Evolutionary conservation across 495 filamentous ascomycete genomes (phyloP).

Genomic region (Tuber microsphaerosporum): DNA sequence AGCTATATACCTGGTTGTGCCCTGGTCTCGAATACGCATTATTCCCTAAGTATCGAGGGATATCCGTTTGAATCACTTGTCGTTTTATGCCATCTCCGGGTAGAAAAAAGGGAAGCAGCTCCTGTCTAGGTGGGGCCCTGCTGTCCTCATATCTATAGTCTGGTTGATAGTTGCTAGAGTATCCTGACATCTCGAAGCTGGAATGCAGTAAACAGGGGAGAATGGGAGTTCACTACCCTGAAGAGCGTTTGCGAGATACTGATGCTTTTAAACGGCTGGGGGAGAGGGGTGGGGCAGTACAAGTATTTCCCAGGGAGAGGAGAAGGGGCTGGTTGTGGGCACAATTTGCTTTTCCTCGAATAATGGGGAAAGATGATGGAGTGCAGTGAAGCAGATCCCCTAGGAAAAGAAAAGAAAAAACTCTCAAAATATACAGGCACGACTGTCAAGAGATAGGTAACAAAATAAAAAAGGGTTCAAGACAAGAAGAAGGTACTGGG

Average conservation of each 20-base stretch:
- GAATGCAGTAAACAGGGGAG: background rate
- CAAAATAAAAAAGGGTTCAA: background rate
- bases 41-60: constrained; percentile 37
- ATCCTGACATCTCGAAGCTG: background rate
- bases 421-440: background rate
- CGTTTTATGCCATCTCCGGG: constrained; percentile 31
- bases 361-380: background rate
- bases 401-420: background rate
- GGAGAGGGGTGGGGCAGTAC: background rate
- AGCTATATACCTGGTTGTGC: constrained; percentile 11
- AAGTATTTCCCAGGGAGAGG: background rate
- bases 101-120: constrained; percentile 23
- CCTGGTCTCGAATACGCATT: constrained; percentile 26
- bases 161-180: background rate
- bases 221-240: background rate
- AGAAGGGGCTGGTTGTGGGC: background rate
- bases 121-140: background rate
- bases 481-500: background rate
- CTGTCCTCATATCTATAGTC: background rate
- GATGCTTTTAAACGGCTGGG: constrained; percentile 1
- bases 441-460: background rate
- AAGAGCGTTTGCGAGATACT: background rate
- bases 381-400: background rate
- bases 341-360: too few species aligned
- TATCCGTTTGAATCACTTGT: constrained; percentile 33